A percentile compares a stretch with the other conserved stretches of the same genome.
phyloP scores from a whole-genome alignment of 495 filamentous ascomycete genomes.

The Hypomontagnella monticulosa region DNA sequence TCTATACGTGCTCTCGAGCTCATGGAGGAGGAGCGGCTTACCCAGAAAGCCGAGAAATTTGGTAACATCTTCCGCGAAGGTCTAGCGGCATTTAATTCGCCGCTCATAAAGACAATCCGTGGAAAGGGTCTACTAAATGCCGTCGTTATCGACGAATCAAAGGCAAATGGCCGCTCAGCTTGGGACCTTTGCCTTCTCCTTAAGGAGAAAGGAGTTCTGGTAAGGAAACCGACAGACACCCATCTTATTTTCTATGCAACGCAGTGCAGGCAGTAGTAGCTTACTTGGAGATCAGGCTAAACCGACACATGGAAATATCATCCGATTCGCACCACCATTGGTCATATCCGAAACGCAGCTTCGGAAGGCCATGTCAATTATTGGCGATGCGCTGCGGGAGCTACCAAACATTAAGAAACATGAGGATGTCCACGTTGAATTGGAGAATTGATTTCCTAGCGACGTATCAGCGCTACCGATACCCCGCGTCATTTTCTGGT shows the following conservation, averaged over 20 bases:
- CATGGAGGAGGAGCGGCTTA: constrained; percentile 88
- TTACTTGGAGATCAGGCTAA: constrained; percentile 76
- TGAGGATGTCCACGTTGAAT: constrained; percentile 41
- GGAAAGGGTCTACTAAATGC: constrained; percentile 97
- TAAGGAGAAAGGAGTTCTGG: constrained; percentile 94
- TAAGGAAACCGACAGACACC: constrained; percentile 53
- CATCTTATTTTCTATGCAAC: constrained; percentile 19
- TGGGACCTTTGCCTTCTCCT: constrained; percentile 97
- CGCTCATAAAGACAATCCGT: constrained; percentile 82
- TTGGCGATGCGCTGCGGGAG: constrained; percentile 78
- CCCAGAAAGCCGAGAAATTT: constrained; percentile 79
- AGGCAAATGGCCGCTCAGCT: constrained; percentile 84
- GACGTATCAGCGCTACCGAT: constrained; percentile 21
- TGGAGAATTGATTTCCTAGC: constrained; percentile 42
- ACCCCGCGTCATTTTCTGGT: constrained; percentile 21
- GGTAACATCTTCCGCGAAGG: constrained; percentile 87
- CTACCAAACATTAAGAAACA: constrained; percentile 55
- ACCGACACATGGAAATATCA: constrained; percentile 98
- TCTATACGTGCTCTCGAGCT: constrained; percentile 96
- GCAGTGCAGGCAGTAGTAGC: constrained; percentile 24
- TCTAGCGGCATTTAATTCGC: constrained; percentile 72
- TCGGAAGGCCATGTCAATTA: constrained; percentile 73
- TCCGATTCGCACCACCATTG: constrained; percentile 88
- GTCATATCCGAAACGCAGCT: constrained; percentile 90
- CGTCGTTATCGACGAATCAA: constrained; percentile 92